Evolutionary conservation across 2,329 filamentous ascomycete genomes (phyloP).

Genomic region (Pseudocercospora eumusae): DNA sequence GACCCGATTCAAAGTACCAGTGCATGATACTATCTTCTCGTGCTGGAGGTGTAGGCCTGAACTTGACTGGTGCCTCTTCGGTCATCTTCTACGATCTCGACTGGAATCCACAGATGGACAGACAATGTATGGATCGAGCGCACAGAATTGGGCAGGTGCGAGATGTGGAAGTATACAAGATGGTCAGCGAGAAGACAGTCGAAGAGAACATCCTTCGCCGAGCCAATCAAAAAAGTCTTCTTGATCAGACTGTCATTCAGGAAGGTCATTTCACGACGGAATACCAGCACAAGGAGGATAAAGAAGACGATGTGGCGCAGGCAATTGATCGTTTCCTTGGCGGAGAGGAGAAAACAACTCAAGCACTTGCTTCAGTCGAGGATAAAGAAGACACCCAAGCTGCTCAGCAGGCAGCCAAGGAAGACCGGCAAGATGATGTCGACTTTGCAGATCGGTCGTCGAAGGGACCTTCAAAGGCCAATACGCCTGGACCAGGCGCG

Average conservation of each 20-base stretch:
- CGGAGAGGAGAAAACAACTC: slow-evolving; percentile 64
- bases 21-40: slow-evolving; percentile 95
- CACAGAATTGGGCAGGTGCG: slow-evolving; percentile 97
- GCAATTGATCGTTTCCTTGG: slow-evolving; percentile 84
- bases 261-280: slow-evolving; percentile 98
- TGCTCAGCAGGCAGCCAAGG: slow-evolving; percentile 82
- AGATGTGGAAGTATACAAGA: slow-evolving; percentile 92
- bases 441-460: slow-evolving; percentile 68
- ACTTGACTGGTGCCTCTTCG: slow-evolving; percentile 92
- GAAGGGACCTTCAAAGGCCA: slow-evolving; percentile 45
- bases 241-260: slow-evolving; percentile 97
- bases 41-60: slow-evolving; percentile 93
- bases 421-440: slow-evolving; percentile 78
- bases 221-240: slow-evolving; percentile 93
- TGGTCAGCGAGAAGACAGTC: slow-evolving; percentile 68
- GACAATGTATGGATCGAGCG: slow-evolving; percentile 95
- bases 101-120: slow-evolving; percentile 99
- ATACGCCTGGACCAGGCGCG: slow-evolving; percentile 36
- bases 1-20: slow-evolving; percentile 81
- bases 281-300: slow-evolving; percentile 62
- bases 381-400: slow-evolving; percentile 89
- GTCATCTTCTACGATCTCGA: slow-evolving; percentile 99
- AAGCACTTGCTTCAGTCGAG: slow-evolving; percentile 84
- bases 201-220: slow-evolving; percentile 97
- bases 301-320: slow-evolving; percentile 69